Percentiles rank a stretch among this genome's conserved stretches.
Conservation (phyloP, 148 eudicot species). For the Pouteria glomerata region DNA sequence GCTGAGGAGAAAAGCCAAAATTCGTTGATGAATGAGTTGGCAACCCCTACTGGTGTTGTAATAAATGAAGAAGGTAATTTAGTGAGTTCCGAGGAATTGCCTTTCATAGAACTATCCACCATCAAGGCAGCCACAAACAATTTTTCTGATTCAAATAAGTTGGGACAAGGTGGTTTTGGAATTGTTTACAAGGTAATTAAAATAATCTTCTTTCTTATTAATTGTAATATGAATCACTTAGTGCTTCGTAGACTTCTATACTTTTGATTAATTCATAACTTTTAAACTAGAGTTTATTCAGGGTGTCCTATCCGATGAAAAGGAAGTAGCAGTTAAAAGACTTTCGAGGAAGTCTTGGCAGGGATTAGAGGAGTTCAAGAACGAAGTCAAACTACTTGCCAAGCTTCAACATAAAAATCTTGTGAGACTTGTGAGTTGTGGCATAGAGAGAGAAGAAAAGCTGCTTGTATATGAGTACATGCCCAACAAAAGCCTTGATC, state of each 20-base stretch:
- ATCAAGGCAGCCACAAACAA: conserved; percentile 21
- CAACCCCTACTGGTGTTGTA: conserved; percentile 1
- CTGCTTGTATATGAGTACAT: too few relatives aligned
- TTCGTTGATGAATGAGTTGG: conserved; percentile 1
- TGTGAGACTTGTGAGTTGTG: conserved; percentile 23
- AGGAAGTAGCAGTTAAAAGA: conserved; percentile 24
- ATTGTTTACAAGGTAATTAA: conserved; percentile 30
- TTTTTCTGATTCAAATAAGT: conserved; percentile 17
- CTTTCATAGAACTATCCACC: conserved; percentile 18
- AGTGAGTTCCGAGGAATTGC: conserved; percentile 12
- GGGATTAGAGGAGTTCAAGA: too few relatives aligned
- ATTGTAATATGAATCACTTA: neutral
- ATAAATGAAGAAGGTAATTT: conserved; percentile 3
- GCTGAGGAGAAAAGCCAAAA: conserved; percentile 9
- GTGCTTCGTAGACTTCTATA: neutral
- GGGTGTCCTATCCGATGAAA: conserved; percentile 17
- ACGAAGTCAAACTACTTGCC: too few relatives aligned
- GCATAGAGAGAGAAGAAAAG: too few relatives aligned
- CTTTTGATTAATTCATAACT: neutral
- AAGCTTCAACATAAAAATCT: too few relatives aligned
- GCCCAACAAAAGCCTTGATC: too few relatives aligned
- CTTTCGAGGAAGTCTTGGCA: conserved; percentile 14
- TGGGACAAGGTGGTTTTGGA: too few relatives aligned
- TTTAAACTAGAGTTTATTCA: neutral
- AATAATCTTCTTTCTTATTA: neutral